Evolutionary conservation across 1,139 yeast genomes (phyloP).

Genomic region (Schwanniomyces etchellsii): DNA sequence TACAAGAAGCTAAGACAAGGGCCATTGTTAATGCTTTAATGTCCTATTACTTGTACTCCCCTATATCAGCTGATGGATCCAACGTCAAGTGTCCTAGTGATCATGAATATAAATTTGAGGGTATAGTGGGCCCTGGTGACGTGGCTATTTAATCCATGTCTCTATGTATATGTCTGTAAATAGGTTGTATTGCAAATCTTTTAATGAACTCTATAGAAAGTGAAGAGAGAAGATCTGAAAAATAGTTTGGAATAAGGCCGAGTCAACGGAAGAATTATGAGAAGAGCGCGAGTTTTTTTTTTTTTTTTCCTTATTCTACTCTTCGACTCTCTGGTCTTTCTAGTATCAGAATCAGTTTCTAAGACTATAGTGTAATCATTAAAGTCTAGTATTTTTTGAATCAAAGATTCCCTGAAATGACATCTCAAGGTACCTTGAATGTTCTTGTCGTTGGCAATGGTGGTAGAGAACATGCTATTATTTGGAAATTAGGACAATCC

Average conservation of each 20-base stretch:
- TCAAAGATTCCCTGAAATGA: no score
- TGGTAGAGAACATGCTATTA: slow-evolving; percentile 97
- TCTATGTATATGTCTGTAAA: slow-evolving; percentile 7
- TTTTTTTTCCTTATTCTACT: no score
- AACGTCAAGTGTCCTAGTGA: slow-evolving; percentile 58
- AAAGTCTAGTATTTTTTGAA: no score
- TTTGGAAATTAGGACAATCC: slow-evolving; percentile 87
- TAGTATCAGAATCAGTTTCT: no score
- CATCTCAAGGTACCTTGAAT: slow-evolving; percentile 35
- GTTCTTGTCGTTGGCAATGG: slow-evolving; percentile 93
- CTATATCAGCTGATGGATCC: slow-evolving; percentile 44
- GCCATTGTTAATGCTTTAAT: slow-evolving; percentile 88
- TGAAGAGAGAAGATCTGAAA: no score
- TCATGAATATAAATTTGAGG: slow-evolving; percentile 35
- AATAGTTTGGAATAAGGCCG: no score
- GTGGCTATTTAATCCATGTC: slow-evolving; percentile 32
- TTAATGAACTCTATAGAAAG: no score
- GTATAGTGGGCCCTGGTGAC: slow-evolving; percentile 52
- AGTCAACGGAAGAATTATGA: no score
- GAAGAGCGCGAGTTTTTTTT: no score
- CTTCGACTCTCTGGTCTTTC: no score
- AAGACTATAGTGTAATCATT: no score
- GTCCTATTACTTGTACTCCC: slow-evolving; percentile 88
- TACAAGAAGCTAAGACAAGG: slow-evolving; percentile 87
- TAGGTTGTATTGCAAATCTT: no score